phyloP scores from a whole-genome alignment of 2,329 filamentous ascomycete species.

The Dendryphion nanum region DNA sequence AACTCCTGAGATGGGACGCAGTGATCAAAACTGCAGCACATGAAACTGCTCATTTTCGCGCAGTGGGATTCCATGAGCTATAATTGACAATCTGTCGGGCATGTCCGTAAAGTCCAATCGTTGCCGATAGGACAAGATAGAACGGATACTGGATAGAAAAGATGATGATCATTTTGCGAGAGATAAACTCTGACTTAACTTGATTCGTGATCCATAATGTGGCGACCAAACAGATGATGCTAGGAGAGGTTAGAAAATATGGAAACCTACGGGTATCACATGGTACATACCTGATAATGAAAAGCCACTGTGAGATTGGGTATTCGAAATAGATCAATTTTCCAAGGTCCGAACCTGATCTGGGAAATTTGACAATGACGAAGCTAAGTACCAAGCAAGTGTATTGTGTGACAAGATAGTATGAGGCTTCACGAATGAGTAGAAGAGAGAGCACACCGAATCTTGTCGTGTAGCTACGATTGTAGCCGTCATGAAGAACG shows the following conservation, averaged over 20 bases:
- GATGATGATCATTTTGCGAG: slow-evolving; percentile 40
- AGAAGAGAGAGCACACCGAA: slow-evolving; percentile 48
- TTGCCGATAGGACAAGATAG: slow-evolving; percentile 45
- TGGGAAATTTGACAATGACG: slow-evolving; percentile 46
- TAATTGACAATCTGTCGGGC: slow-evolving; percentile 48
- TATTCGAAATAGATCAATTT: slow-evolving; percentile 50
- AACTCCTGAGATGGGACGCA: too few species aligned
- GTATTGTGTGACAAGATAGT: slow-evolving; percentile 52
- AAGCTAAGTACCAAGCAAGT: slow-evolving; percentile 48
- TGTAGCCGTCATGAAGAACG: slow-evolving; percentile 24
- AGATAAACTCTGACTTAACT: slow-evolving; percentile 48
- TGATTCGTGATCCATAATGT: slow-evolving; percentile 49
- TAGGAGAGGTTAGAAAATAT: slow-evolving; percentile 20
- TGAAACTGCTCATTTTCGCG: slow-evolving; percentile 35
- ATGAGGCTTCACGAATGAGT: slow-evolving; percentile 46
- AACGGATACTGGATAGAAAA: slow-evolving; percentile 46
- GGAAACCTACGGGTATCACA: slow-evolving; percentile 1
- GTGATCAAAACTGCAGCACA: too few species aligned
- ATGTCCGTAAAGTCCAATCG: slow-evolving; percentile 49
- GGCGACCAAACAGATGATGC: slow-evolving; percentile 43
- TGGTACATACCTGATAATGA: slow-evolving; percentile 42
- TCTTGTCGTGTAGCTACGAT: slow-evolving; percentile 37
- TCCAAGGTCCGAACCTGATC: slow-evolving; percentile 35
- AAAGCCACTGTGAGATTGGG: slow-evolving; percentile 49
- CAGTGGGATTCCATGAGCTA: slow-evolving; percentile 50